Evolutionary conservation across 116 monocot species (phyloP).

Genomic region (Papilionanthe hybrid): DNA sequence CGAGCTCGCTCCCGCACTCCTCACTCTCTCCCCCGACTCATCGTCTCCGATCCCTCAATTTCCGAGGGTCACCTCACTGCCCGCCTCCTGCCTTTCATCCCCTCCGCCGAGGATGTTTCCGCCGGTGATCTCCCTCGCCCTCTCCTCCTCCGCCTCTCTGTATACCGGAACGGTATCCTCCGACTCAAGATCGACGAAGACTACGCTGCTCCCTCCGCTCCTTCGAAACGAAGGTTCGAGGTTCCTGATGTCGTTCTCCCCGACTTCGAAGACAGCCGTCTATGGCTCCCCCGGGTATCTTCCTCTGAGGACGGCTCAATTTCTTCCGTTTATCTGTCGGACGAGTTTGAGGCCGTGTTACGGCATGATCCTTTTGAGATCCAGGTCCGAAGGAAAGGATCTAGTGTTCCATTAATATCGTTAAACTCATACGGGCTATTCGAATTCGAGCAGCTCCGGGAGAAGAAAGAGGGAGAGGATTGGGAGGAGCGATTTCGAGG

Average conservation of each 20-base stretch:
- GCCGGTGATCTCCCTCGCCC: constrained; percentile 19
- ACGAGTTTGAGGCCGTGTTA: constrained; percentile 62
- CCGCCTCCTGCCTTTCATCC: constrained; percentile 28
- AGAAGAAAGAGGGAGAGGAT: constrained; percentile 60
- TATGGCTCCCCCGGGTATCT: constrained; percentile 53
- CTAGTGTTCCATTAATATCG: constrained; percentile 58
- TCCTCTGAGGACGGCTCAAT: constrained; percentile 11
- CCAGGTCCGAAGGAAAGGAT: constrained; percentile 35
- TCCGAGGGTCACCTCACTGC: constrained; percentile 63
- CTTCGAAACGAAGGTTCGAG: constrained; percentile 54
- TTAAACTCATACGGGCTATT: constrained; percentile 86
- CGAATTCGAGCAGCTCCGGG: constrained; percentile 78
- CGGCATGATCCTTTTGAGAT: constrained; percentile 82
- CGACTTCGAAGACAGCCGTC: constrained; percentile 56
- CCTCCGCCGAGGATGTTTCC: constrained; percentile 8
- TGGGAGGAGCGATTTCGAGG: constrained; percentile 87
- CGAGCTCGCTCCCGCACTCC: constrained; percentile 64
- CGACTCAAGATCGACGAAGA: constrained; percentile 85
- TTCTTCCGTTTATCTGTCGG: constrained; percentile 47
- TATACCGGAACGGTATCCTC: constrained; percentile 59
- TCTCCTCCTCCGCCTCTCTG: constrained; percentile 68
- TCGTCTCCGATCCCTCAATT: constrained; percentile 39
- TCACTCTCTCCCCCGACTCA: constrained; percentile 52
- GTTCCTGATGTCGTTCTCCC: constrained; percentile 84
- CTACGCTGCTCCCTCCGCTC: constrained; percentile 10